A percentile compares a stretch with the other conserved stretches of the same genome.
Evolutionary conservation across 2,329 filamentous ascomycete species (phyloP).

Genomic region (Fusarium sp.): DNA sequence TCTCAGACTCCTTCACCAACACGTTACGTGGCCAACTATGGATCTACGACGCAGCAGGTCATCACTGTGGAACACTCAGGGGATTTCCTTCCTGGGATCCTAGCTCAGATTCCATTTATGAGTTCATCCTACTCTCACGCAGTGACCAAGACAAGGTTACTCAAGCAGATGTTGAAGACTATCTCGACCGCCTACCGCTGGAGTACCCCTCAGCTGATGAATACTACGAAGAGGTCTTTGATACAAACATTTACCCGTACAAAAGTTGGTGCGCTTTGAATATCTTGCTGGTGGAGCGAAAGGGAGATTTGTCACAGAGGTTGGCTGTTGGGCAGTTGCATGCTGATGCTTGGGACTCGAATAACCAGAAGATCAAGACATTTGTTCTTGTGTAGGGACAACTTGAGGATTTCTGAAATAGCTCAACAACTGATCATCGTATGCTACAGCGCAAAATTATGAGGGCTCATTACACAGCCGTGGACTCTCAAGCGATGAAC

Average conservation of each 20-base stretch:
- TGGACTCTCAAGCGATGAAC: background rate
- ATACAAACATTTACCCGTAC: background rate
- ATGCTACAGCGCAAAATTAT: background rate
- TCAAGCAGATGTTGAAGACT: background rate
- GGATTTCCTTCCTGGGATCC: background rate
- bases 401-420: background rate
- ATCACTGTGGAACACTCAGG: background rate
- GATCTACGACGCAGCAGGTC: background rate
- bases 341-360: background rate
- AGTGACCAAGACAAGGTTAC: background rate
- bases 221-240: background rate
- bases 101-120: background rate
- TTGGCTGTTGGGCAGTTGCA: background rate
- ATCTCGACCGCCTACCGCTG: background rate
- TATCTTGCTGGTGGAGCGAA: background rate
- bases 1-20: background rate
- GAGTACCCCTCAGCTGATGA: background rate
- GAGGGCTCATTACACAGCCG: background rate
- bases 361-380: background rate
- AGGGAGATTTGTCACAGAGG: background rate
- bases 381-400: background rate
- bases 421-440: background rate
- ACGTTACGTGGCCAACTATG: background rate
- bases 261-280: background rate
- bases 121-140: background rate